Evolutionary conservation across 306 rosid genomes (phyloP).

Genomic region (Hylodesmum podocarpum): DNA sequence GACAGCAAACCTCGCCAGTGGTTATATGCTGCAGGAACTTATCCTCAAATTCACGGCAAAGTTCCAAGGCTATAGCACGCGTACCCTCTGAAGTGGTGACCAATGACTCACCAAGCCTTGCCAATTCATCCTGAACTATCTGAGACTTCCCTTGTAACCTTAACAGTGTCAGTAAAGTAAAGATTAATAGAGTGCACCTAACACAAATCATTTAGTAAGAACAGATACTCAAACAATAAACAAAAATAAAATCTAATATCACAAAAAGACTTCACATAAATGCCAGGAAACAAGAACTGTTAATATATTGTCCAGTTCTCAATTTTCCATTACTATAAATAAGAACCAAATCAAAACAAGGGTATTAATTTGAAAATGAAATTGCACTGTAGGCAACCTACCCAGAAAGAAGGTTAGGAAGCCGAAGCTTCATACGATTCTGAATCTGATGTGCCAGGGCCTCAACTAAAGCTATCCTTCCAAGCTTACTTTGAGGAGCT

Average conservation of each 20-base stretch:
- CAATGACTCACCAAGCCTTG: conserved; percentile 93
- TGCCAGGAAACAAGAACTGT: not conserved
- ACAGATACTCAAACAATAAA: not conserved
- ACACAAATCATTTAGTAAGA: conserved; percentile 1
- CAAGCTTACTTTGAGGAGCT: conserved; percentile 93
- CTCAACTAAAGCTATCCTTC: conserved; percentile 92
- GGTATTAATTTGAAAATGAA: not conserved
- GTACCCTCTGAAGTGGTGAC: conserved; percentile 92
- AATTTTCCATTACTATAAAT: conserved; percentile 6
- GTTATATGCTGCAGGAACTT: conserved; percentile 89
- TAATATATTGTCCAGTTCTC: conserved; percentile 8
- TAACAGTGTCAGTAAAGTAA: conserved; percentile 16
- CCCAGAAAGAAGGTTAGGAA: conserved; percentile 96
- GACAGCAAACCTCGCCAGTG: conserved; percentile 79
- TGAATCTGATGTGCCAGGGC: conserved; percentile 89
- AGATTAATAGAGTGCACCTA: not conserved
- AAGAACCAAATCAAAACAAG: conserved; percentile 17
- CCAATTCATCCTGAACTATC: conserved; percentile 89
- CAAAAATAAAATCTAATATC: conserved; percentile 24
- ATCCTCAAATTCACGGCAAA: conserved; percentile 99
- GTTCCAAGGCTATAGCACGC: conserved; percentile 95
- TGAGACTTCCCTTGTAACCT: conserved; percentile 99
- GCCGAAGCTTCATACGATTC: conserved; percentile 85
- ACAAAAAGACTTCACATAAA: not conserved
- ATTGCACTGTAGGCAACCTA: conserved; percentile 37